These are phyloP conservation scores for Lactarius sp. DNA, from an alignment of 768 basidiomycete genomes.

Conservation along the genomic window DNA sequence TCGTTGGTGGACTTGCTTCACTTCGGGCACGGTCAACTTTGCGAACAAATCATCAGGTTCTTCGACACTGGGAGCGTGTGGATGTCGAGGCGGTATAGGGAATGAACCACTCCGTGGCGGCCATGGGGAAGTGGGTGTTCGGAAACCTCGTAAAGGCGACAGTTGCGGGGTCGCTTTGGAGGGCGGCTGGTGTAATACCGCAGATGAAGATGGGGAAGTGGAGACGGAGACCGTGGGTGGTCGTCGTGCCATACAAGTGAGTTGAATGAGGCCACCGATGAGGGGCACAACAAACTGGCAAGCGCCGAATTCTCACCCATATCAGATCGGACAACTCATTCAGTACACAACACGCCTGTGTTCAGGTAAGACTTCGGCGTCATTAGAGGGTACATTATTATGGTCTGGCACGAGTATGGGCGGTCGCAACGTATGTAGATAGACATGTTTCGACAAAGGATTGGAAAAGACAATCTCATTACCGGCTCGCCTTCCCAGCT, in stretches of 20 bases:
- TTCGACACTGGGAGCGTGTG: conserved; percentile 25
- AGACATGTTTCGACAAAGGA: conserved; percentile 7
- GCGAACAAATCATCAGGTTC: conserved; percentile 74
- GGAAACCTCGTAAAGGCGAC: conserved; percentile 13
- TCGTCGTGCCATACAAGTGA: conserved; percentile 37
- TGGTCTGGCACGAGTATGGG: conserved; percentile 1
- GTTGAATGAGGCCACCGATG: not conserved
- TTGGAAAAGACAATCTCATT: not conserved
- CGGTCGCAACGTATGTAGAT: conserved; percentile 6
- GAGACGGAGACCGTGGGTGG: conserved; percentile 35
- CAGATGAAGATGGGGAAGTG: conserved; percentile 28
- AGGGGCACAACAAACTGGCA: not conserved
- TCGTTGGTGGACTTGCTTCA: conserved; percentile 60
- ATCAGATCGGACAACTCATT: not conserved
- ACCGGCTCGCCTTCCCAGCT: conserved; percentile 9
- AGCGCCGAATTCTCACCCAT: not conserved
- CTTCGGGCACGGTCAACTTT: conserved; percentile 65
- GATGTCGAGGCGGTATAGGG: not conserved
- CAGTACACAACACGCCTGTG: not conserved
- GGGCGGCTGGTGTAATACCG: not conserved
- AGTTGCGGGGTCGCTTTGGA: conserved; percentile 5
- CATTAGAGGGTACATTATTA: not conserved
- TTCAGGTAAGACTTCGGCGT: not conserved
- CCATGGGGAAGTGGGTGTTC: conserved; percentile 23
- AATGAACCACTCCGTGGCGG: conserved; percentile 14